Percentiles rank a stretch among this genome's conserved stretches.
phyloP scores from a whole-genome alignment of 2,329 filamentous ascomycete genomes.

The Aureobasidium sp. region DNA sequence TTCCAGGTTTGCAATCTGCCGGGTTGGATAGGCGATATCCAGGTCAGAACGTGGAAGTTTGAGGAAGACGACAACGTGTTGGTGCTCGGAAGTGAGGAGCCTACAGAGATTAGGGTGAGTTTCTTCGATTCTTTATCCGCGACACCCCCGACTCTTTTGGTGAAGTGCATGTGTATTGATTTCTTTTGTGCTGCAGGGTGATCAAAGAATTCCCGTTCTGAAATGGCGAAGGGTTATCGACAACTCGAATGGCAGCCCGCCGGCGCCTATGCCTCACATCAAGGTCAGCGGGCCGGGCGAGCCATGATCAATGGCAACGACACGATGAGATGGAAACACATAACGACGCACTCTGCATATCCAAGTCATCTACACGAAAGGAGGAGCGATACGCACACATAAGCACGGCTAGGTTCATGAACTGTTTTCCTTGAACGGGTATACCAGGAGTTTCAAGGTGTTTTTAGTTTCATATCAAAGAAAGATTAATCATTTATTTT shows the following conservation, averaged over 20 bases:
- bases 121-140: background rate
- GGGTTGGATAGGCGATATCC: constrained; percentile 33
- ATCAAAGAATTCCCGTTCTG: constrained; percentile 31
- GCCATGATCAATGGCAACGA: constrained; percentile 22
- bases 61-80: constrained; percentile 34
- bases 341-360: background rate
- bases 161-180: background rate
- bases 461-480: background rate
- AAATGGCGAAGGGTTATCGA: constrained; percentile 31
- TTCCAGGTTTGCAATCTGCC: constrained; percentile 34
- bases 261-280: constrained; percentile 32
- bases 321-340: background rate
- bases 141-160: too few relatives aligned
- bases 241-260: constrained; percentile 27
- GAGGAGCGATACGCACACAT: background rate
- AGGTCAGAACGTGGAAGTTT: constrained; percentile 31
- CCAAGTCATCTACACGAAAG: background rate
- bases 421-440: background rate
- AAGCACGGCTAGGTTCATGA: constrained; percentile 9
- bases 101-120: constrained; percentile 32
- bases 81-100: constrained; percentile 33
- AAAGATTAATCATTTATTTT: constrained; percentile 2
- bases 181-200: constrained; percentile 23
- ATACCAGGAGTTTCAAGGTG: constrained; percentile 7
- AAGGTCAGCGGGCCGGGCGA: constrained; percentile 34